These are phyloP conservation scores for Tuber aestivum DNA, from an alignment of 495 filamentous ascomycete species.

Conservation along the genomic window DNA sequence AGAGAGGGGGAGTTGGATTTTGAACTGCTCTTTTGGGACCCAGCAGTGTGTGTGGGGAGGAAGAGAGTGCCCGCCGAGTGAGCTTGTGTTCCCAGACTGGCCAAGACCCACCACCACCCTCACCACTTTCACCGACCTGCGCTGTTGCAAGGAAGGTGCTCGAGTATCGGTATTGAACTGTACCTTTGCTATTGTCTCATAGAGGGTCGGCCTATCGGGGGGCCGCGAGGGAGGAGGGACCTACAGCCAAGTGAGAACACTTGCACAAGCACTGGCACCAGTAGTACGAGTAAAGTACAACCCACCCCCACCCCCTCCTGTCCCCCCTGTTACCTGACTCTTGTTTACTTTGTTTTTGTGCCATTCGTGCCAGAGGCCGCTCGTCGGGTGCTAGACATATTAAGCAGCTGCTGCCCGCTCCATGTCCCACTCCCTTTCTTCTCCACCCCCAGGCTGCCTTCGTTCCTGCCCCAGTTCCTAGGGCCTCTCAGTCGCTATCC, in stretches of 20 bases:
- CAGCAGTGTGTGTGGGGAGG: neutral
- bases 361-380: neutral
- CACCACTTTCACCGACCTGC: neutral
- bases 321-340: neutral
- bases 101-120: neutral
- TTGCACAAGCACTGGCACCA: too few relatives aligned
- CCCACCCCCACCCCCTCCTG: neutral
- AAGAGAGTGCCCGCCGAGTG: neutral
- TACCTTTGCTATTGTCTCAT: neutral
- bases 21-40: neutral
- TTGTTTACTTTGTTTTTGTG: neutral
- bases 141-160: neutral
- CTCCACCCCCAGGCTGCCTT: constrained; percentile 15
- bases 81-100: neutral
- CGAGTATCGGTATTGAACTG: neutral
- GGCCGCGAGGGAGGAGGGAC: neutral
- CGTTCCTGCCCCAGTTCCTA: constrained; percentile 23
- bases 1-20: neutral
- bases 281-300: neutral
- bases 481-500: constrained; percentile 21
- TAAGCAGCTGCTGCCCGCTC: neutral
- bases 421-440: neutral
- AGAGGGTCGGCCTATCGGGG: neutral
- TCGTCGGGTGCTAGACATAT: neutral
- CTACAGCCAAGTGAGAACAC: neutral